Evolutionary conservation across 805 yeast species (phyloP).

Genomic region (Teunomyces stri): DNA sequence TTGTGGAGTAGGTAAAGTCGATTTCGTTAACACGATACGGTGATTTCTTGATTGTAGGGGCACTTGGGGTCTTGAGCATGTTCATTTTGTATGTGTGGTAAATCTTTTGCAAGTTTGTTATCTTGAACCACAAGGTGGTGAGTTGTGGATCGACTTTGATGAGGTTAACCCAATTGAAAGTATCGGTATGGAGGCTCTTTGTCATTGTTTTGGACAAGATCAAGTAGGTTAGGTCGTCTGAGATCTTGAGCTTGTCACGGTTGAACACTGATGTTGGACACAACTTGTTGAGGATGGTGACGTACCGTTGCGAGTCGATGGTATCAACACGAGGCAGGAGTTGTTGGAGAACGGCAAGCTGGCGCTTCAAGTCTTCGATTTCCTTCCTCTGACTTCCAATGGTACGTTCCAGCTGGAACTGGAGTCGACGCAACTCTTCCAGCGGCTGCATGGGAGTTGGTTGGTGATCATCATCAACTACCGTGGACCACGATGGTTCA

Average conservation of each 20-base stretch:
- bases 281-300: slow-evolving; percentile 23
- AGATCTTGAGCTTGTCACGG: slow-evolving; percentile 13
- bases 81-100: slow-evolving; percentile 37
- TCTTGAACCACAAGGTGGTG: slow-evolving; percentile 39
- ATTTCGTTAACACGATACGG: slow-evolving; percentile 20
- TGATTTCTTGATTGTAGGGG: slow-evolving; percentile 7
- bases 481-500: slow-evolving; percentile 38
- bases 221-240: slow-evolving; percentile 16
- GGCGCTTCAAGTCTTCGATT: slow-evolving; percentile 31
- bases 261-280: slow-evolving; percentile 11
- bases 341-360: slow-evolving; percentile 18
- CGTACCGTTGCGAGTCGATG: background rate
- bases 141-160: slow-evolving; percentile 40
- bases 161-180: slow-evolving; percentile 39
- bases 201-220: slow-evolving; percentile 3
- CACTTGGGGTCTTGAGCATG: slow-evolving; percentile 9
- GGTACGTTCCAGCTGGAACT: slow-evolving; percentile 17
- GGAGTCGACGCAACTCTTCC: slow-evolving; percentile 17
- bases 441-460: background rate
- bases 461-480: background rate
- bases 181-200: slow-evolving; percentile 15
- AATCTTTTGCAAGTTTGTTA: slow-evolving; percentile 39
- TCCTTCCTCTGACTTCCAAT: slow-evolving; percentile 26
- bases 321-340: slow-evolving; percentile 5
- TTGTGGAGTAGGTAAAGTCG: slow-evolving; percentile 21